Evolutionary conservation across 2,329 filamentous ascomycete genomes (phyloP).

Genomic region (Orbilia brochopaga): DNA sequence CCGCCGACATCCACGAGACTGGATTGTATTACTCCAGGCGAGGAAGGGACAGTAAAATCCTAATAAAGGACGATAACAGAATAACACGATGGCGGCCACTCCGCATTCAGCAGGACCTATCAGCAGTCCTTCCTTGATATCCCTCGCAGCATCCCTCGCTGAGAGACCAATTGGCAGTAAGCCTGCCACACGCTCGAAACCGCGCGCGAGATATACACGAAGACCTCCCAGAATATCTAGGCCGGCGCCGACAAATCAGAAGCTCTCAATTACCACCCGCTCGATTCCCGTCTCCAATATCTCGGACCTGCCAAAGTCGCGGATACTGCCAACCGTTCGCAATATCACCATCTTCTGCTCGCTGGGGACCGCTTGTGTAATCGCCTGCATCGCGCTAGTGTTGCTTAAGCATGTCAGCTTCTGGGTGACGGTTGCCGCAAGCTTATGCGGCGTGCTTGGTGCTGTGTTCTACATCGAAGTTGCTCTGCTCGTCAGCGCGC

Average conservation of each 20-base stretch:
- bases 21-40: no score
- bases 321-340: conserved; percentile 38
- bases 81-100: conserved; percentile 17
- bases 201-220: conserved; percentile 29
- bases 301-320: conserved; percentile 30
- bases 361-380: conserved; percentile 30
- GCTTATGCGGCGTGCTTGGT: conserved; percentile 42
- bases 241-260: conserved; percentile 1
- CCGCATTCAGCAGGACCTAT: neutral
- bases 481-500: conserved; percentile 38
- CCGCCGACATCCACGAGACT: no score
- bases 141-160: conserved; percentile 28
- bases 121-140: conserved; percentile 20
- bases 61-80: neutral
- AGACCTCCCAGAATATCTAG: conserved; percentile 32
- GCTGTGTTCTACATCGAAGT: conserved; percentile 42
- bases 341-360: conserved; percentile 45
- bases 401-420: conserved; percentile 32
- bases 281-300: conserved; percentile 25
- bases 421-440: conserved; percentile 35
- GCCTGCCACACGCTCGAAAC: conserved; percentile 8
- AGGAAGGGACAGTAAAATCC: no score
- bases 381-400: conserved; percentile 43
- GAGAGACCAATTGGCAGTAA: conserved; percentile 17
- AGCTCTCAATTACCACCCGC: conserved; percentile 19